phyloP scores from a whole-genome alignment of 345 rosid species.

The Nasturtium officinale region DNA sequence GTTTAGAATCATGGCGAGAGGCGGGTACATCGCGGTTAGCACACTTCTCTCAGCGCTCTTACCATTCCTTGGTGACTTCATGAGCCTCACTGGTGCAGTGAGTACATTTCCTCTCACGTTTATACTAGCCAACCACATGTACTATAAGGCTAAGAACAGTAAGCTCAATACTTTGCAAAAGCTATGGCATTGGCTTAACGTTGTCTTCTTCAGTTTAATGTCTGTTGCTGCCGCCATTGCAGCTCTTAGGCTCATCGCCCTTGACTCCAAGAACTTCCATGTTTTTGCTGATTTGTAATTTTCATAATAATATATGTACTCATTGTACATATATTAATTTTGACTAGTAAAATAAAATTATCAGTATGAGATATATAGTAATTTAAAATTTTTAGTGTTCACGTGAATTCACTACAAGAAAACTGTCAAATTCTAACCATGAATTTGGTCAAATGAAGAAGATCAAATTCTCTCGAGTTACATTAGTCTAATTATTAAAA shows the following conservation, averaged over 20 bases:
- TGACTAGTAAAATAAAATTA: too few relatives aligned
- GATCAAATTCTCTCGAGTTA: too few relatives aligned
- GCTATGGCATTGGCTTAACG: conserved; percentile 89
- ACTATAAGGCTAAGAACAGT: conserved; percentile 57
- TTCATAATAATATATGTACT: too few relatives aligned
- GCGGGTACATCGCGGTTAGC: conserved; percentile 69
- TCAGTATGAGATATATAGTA: too few relatives aligned
- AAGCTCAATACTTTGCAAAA: conserved; percentile 54
- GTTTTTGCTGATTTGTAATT: conserved; percentile 78
- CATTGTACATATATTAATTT: too few relatives aligned
- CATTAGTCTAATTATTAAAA: too few relatives aligned
- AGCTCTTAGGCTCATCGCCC: conserved; percentile 71
- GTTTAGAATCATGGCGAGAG: conserved; percentile 69
- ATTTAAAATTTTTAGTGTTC: too few relatives aligned
- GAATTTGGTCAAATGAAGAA: too few relatives aligned
- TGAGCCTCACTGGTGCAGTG: conserved; percentile 88
- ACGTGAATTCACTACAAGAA: too few relatives aligned
- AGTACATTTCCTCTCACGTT: conserved; percentile 94
- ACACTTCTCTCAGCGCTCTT: conserved; percentile 78
- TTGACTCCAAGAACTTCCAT: conserved; percentile 76
- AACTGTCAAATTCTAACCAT: too few relatives aligned
- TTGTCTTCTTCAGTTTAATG: conserved; percentile 60
- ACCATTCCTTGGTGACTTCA: conserved; percentile 89
- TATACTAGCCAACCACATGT: conserved; percentile 95
- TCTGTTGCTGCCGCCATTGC: conserved; percentile 73